Evolutionary conservation across 768 basidiomycete species (phyloP), one percentile per base, ranked within the genome.

Genomic region (Termitomyces sp.): DNA sequence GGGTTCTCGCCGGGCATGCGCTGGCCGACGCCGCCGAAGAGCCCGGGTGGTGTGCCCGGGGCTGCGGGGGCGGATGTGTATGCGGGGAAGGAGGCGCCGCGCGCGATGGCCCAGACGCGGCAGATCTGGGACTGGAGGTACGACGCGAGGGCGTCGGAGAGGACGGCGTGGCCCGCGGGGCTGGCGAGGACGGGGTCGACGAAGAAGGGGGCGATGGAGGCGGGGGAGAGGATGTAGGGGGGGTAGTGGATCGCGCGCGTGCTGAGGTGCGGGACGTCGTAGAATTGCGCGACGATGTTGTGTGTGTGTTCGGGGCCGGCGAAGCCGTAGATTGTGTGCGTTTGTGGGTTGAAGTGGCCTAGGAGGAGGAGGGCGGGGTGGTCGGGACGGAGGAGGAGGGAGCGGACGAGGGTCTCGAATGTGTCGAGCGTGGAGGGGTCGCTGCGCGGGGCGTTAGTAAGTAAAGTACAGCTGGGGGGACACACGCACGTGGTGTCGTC

Each of bases 231-330:
- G 72, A 98, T 87, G 74, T 95, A 98, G 56, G 85, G 78, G 4
- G 89, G 83, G 73, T 93, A 96, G 3, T 96, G 71, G 32, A 89
- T 74, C 13, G 93, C 83, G 72, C 96, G 96, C 59, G 85, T 82
- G 71, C 88, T 91, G 66, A 99, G 77, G 69, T 98, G 93, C 0
- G 96, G 95, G 27, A 98, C 85, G 69, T 99, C 97, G 76, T 99
- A 99, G 76, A 94, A 98, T 68, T 95, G 94, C 1, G 97, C 92
- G 1, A 98, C 95, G 56, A 89, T 74, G 62, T 81, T 87, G 71
- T 99, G 96, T 79, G 86, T 86, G 65, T 93, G 85, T 68, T 97
- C 95, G 1, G 95, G 90, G 2, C 96, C 95, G 3, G 85, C 86
- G 67, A 91, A 97, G 2, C 95, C 95, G 65, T 92, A 77, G 22